Base-by-base conservation (phyloP, 2,329 filamentous ascomycete genomes). In the Exophiala spinifera region DNA sequence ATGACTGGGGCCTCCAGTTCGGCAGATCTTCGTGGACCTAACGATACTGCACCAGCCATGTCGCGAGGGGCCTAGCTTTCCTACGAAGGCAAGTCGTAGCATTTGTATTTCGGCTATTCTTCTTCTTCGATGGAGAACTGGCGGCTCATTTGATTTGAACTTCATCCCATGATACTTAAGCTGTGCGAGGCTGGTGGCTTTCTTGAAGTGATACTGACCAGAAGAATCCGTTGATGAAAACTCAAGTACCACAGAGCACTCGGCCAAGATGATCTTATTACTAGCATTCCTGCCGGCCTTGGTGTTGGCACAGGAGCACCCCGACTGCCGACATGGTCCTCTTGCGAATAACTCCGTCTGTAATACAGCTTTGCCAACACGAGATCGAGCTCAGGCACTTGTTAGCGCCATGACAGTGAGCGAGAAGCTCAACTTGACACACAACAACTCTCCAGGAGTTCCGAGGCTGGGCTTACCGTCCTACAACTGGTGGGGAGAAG, bases 401-500 rank as follows among this genome's bases (percentile, higher is more conserved):
- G 72, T 82, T 39, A 72, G 73, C 1, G 70, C 74, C 17, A 76
- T 83, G 61, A 79, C 70, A 3, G 67, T 77, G 8, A 73, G 73
- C 37, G 79, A 83, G 64, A 79, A 82, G 59, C 74, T 83, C 11
- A 80, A 80, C 53, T 74, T 74, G 57, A 79, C 76, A 1, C 74
- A 72, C n/a, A 76, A 72, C 51, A 71, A 67, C 8, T 70, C 71
- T 8, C 74, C 75, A 0, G 82, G 81, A 0, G 76, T 79, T 6
- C 70, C 77, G 1, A 71, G 81, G 21, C 72, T 86, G 0, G 81
- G 81, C 4, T 69, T 86, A 0, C 78, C 79, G 0, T 65, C 75
- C 0, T 86, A 87, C 60, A 72, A 80, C 20, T 31, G 28, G 28
- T 31, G 28, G 28, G 28, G 28, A 31, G 28, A 31, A 10, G 28